These are phyloP conservation scores for Marchantia polymorpha DNA, from an alignment of 225 moss, liverwort and hornwort species.

Conservation along the genomic window DNA sequence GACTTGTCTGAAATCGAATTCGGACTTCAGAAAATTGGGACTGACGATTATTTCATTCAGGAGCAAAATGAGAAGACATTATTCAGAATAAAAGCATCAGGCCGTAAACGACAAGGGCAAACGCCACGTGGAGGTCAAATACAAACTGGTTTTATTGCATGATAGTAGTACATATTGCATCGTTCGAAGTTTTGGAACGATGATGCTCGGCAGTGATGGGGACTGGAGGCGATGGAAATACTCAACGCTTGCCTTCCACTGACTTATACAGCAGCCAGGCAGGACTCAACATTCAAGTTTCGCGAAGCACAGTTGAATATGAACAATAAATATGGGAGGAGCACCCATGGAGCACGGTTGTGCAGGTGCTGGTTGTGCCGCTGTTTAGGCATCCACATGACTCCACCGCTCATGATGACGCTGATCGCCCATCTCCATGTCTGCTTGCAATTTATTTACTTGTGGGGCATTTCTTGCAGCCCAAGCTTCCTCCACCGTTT, in stretches of 20 bases:
- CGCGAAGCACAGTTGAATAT: constrained; percentile 17
- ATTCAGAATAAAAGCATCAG: neutral
- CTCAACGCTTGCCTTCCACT: constrained; percentile 10
- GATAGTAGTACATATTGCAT: constrained; percentile 18
- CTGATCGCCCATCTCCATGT: constrained; percentile 11
- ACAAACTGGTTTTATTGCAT: constrained; percentile 18
- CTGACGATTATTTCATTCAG: no score
- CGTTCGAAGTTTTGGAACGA: constrained; percentile 20
- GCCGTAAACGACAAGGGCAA: neutral
- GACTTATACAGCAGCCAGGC: neutral
- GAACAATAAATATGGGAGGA: neutral
- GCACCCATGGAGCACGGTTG: neutral
- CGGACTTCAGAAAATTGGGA: no score
- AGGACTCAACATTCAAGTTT: neutral
- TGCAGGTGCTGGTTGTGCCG: neutral
- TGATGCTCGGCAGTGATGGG: constrained; percentile 16
- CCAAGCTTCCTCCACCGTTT: constrained; percentile 5
- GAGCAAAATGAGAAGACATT: neutral
- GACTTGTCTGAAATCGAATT: no score
- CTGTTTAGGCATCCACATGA: neutral
- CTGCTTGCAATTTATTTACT: constrained; percentile 25
- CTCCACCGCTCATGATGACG: constrained; percentile 10
- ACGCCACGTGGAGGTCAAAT: neutral
- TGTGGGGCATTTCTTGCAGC: constrained; percentile 10
- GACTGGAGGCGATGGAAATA: constrained; percentile 11